These are phyloP conservation scores for Harrya chromipes DNA, from an alignment of 768 basidiomycete genomes.

Conservation along the genomic window DNA sequence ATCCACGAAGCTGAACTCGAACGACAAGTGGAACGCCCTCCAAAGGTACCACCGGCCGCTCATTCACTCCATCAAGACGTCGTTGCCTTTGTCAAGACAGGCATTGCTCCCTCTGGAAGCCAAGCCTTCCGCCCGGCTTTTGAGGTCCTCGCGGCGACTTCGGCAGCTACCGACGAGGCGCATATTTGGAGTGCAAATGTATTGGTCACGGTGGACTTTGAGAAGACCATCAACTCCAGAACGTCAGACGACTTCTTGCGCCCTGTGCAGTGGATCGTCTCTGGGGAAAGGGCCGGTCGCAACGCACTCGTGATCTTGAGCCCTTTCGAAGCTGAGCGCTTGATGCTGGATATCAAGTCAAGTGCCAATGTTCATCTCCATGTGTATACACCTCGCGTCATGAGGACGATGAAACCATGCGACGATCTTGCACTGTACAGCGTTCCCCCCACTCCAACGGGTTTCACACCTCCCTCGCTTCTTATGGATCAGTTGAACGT, in stretches of 20 bases:
- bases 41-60: slow-evolving; percentile 17
- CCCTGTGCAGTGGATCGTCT: slow-evolving; percentile 30
- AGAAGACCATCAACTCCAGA: slow-evolving; percentile 3
- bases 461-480: background rate
- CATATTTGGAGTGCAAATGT: slow-evolving; percentile 18
- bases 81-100: slow-evolving; percentile 25
- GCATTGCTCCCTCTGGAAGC: slow-evolving; percentile 20
- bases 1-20: slow-evolving; percentile 44
- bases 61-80: slow-evolving; percentile 27
- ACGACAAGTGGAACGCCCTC: slow-evolving; percentile 37
- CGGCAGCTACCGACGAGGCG: slow-evolving; percentile 13
- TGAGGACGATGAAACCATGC: slow-evolving; percentile 32
- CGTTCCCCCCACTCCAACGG: slow-evolving; percentile 1
- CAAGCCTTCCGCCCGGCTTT: slow-evolving; percentile 19
- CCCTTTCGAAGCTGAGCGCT: slow-evolving; percentile 37
- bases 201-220: slow-evolving; percentile 18
- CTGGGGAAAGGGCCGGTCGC: background rate
- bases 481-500: slow-evolving; percentile 26
- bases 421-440: slow-evolving; percentile 30
- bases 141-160: slow-evolving; percentile 9
- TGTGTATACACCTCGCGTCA: slow-evolving; percentile 40
- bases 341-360: slow-evolving; percentile 36
- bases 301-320: slow-evolving; percentile 38
- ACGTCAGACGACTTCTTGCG: slow-evolving; percentile 20
- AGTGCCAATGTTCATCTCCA: slow-evolving; percentile 37